A percentile compares a stretch with the other conserved stretches of the same genome.
These are phyloP conservation scores for Rhexocercosporidium sp. DNA, from an alignment of 2,329 filamentous ascomycete species.

Conservation along the genomic window DNA sequence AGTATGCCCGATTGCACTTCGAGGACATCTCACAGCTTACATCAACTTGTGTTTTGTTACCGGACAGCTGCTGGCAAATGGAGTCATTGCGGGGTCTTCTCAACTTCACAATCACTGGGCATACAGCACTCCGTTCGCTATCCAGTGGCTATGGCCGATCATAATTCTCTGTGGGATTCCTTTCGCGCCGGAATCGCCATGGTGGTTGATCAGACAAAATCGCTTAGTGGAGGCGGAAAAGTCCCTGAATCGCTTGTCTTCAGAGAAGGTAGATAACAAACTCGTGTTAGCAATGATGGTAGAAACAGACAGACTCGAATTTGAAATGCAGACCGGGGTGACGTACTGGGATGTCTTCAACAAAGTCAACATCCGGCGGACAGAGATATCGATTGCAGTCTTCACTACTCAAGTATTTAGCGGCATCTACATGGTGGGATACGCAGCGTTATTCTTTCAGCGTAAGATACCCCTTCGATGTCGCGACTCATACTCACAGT, in stretches of 20 bases:
- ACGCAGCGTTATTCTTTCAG: conserved; percentile 65
- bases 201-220: conserved; percentile 54
- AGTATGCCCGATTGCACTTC: conserved; percentile 57
- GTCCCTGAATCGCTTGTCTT: conserved; percentile 35
- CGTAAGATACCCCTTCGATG: conserved; percentile 40
- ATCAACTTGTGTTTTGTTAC: conserved; percentile 58
- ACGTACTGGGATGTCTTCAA: conserved; percentile 58
- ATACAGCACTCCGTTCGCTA: conserved; percentile 40
- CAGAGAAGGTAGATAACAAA: conserved; percentile 44
- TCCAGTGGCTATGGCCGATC: conserved; percentile 60
- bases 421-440: conserved; percentile 67
- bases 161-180: conserved; percentile 52
- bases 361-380: conserved; percentile 56
- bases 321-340: conserved; percentile 49
- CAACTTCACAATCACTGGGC: conserved; percentile 34
- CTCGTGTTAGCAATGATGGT: conserved; percentile 57
- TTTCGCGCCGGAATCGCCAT: conserved; percentile 55
- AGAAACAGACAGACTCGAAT: conserved; percentile 60
- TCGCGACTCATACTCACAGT: conserved; percentile 38
- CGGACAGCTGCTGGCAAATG: conserved; percentile 54
- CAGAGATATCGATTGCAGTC: conserved; percentile 58
- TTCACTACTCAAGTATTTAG: conserved; percentile 66
- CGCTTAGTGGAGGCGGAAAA: conserved; percentile 48
- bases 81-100: conserved; percentile 47
- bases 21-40: conserved; percentile 56